Conservation (phyloP, 495 filamentous ascomycete genomes). For the Clavariopsis aquatica region DNA sequence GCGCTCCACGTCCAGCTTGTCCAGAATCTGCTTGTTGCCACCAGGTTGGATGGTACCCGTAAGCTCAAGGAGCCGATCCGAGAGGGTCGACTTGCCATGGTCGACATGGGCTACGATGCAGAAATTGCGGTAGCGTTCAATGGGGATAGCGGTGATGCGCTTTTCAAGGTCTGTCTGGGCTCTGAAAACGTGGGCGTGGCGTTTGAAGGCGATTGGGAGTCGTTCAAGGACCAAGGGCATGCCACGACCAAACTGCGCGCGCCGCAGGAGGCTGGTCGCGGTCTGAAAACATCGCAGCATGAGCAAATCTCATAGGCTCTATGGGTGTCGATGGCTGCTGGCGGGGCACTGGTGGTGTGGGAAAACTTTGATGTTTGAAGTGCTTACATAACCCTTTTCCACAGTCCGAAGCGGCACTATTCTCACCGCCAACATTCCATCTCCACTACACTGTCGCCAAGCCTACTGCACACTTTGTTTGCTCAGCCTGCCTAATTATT, state of each 20-base stretch:
- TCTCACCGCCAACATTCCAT: not conserved
- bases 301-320: constrained; percentile 33
- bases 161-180: constrained; percentile 64
- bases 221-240: constrained; percentile 44
- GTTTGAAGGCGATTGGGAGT: constrained; percentile 44
- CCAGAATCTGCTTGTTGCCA: constrained; percentile 90
- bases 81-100: constrained; percentile 95
- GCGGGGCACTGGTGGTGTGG: not conserved
- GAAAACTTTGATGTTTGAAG: constrained; percentile 1
- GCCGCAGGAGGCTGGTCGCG: constrained; percentile 42
- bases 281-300: constrained; percentile 42
- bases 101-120: constrained; percentile 99
- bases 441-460: not conserved
- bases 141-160: constrained; percentile 82
- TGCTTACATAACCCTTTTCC: not conserved
- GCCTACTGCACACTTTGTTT: not conserved
- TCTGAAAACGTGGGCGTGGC: constrained; percentile 47
- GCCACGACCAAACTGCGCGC: constrained; percentile 46
- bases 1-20: constrained; percentile 95
- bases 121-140: constrained; percentile 92
- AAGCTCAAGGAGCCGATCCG: constrained; percentile 86
- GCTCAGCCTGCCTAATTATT: not conserved
- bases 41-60: constrained; percentile 90
- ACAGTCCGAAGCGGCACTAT: no score
- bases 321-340: not conserved